These are phyloP conservation scores for Drechmeria coniospora DNA, from an alignment of 2,329 filamentous ascomycete genomes.

Conservation along the genomic window DNA sequence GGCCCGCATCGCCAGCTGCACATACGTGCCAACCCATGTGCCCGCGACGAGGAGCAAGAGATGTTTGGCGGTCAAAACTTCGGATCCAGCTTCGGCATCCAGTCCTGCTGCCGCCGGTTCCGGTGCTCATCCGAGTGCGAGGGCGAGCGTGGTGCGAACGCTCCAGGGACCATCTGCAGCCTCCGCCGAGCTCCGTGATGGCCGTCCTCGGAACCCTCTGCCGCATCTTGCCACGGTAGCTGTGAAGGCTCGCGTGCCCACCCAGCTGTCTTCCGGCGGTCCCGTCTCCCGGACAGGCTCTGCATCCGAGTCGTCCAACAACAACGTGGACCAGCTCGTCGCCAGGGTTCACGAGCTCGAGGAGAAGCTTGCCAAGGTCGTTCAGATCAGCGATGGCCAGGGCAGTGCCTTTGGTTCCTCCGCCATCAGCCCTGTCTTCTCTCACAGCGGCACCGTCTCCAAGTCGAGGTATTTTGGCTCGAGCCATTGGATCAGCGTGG, in stretches of 20 bases:
- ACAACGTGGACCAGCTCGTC: slow-evolving; percentile 18
- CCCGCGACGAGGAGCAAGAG: slow-evolving; percentile 14
- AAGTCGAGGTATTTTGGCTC: slow-evolving; percentile 31
- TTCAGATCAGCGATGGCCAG: slow-evolving; percentile 9
- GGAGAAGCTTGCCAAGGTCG: slow-evolving; percentile 20
- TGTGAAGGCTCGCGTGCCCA: slow-evolving; percentile 1
- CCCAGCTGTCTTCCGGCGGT: slow-evolving; percentile 8
- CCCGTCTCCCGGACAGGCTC: slow-evolving; percentile 13
- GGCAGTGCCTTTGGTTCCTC: slow-evolving; percentile 4
- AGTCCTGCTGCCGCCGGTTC: neutral
- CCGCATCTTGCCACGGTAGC: neutral
- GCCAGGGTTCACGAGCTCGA: slow-evolving; percentile 27
- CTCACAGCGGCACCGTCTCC: slow-evolving; percentile 19
- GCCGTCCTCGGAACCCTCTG: too few relatives aligned
- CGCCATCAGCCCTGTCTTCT: slow-evolving; percentile 4
- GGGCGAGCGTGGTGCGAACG: too few relatives aligned
- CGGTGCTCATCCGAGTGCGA: too few relatives aligned
- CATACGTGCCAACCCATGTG: slow-evolving; percentile 27
- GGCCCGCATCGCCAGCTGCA: slow-evolving; percentile 37
- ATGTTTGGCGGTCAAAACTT: too few relatives aligned
- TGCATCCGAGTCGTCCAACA: slow-evolving; percentile 10
- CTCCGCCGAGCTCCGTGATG: too few relatives aligned
- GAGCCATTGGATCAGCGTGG: slow-evolving; percentile 34
- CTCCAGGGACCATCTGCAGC: too few relatives aligned
- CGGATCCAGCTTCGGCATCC: neutral